These are phyloP conservation scores for Rubia yunnanensis DNA, from an alignment of 257 asterid species.

Conservation along the genomic window DNA sequence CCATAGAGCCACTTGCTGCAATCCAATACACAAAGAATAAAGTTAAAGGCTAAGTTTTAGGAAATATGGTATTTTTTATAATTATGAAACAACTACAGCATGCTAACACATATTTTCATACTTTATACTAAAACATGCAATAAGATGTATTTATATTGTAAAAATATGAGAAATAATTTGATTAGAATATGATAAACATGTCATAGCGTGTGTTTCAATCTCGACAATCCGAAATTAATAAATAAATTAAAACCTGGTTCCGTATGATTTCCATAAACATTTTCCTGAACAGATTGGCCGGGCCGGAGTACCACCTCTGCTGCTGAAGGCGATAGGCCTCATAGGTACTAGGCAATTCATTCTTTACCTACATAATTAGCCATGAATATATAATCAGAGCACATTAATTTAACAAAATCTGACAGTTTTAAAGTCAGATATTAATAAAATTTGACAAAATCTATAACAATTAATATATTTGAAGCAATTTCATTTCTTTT, in stretches of 20 bases:
- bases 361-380: conserved; percentile 75
- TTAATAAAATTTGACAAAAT: too few species aligned
- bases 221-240: too few species aligned
- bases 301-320: conserved; percentile 88
- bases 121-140: background rate
- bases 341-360: conserved; percentile 79
- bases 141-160: background rate
- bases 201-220: too few species aligned
- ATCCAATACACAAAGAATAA: background rate
- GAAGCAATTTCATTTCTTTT: too few species aligned
- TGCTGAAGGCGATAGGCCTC: conserved; percentile 81
- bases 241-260: conserved; percentile 17
- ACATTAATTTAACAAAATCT: too few species aligned
- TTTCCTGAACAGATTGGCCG: conserved; percentile 78
- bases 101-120: too few species aligned
- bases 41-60: too few species aligned
- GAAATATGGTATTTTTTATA: conserved; percentile 11
- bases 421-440: too few species aligned
- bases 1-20: conserved; percentile 67
- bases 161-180: background rate
- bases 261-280: conserved; percentile 60
- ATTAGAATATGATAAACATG: too few species aligned
- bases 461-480: too few species aligned
- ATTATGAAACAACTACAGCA: background rate
- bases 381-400: too few species aligned